phyloP scores from a whole-genome alignment of 495 filamentous ascomycete genomes.

The Aspergillus bridgeri region DNA sequence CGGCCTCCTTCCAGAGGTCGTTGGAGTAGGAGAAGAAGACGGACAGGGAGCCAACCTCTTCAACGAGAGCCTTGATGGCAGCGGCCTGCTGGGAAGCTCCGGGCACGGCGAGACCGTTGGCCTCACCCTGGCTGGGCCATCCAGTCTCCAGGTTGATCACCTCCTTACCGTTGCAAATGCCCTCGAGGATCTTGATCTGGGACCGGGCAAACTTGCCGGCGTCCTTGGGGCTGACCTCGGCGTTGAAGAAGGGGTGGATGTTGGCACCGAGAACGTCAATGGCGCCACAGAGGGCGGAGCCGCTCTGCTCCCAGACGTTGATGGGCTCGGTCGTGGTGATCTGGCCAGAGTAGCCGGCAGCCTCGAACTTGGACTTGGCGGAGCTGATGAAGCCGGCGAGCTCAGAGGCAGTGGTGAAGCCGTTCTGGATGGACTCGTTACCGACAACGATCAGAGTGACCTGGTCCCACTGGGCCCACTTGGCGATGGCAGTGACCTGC shows the following conservation, averaged over 20 bases:
- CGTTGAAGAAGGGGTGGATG: constrained; percentile 93
- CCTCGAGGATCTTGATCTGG: constrained; percentile 64
- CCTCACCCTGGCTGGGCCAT: constrained; percentile 70
- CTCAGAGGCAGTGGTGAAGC: constrained; percentile 53
- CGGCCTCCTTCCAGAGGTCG: constrained; percentile 77
- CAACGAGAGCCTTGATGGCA: constrained; percentile 66
- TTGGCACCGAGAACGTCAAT: constrained; percentile 80
- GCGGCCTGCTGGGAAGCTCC: constrained; percentile 60
- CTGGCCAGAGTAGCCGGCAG: constrained; percentile 67
- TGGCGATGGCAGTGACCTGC: constrained; percentile 69
- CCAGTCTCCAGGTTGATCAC: constrained; percentile 84
- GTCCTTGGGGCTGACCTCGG: constrained; percentile 49
- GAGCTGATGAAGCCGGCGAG: constrained; percentile 67
- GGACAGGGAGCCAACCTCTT: constrained; percentile 52
- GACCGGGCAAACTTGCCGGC: constrained; percentile 71
- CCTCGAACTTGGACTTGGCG: constrained; percentile 44
- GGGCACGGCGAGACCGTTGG: constrained; percentile 70
- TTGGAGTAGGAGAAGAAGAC: constrained; percentile 79
- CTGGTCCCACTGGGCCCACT: constrained; percentile 70
- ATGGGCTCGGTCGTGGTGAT: constrained; percentile 86
- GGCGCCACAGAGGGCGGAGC: constrained; percentile 58
- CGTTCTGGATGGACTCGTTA: constrained; percentile 83
- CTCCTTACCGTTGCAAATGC: constrained; percentile 60
- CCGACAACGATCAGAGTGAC: constrained; percentile 80
- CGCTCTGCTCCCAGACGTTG: constrained; percentile 59